Base-by-base conservation (phyloP, 2,329 filamentous ascomycete genomes). In the Ophiocordyceps camponoti-saundersi region DNA sequence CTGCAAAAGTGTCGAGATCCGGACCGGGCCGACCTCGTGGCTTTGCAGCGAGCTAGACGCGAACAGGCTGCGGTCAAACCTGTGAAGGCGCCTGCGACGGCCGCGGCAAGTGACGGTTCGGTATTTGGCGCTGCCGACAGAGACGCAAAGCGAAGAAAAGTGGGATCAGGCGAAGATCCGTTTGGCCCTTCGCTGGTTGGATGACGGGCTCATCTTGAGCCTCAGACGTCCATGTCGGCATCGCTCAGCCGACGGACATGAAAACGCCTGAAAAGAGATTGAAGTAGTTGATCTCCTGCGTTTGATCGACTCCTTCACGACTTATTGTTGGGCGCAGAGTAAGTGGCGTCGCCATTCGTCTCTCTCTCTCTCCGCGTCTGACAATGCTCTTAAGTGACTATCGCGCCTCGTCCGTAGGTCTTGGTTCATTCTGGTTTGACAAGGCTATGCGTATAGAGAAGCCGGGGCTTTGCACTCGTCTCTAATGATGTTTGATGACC, bases 1-100 rank as follows among this genome's bases (percentile, higher is more conserved):
- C 67, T 89, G n/a, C 77, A 75, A 50, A 76, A 73, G 54, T 89
- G 84, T 54, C 71, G 80, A 48, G 84, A 90, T 55, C 83, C 84
- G 0, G 80, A 85, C 53, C 77, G 84, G 48, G 77, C 74, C 42
- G 82, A 89, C 59, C 62, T 89, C 3, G 79, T 87, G 18, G 79
- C 78, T 44, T 64, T 84, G 45, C 80, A 85, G 55, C 72, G 73
- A 51, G 75, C 77, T 20, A 72, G 80, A 54, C 77, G 77, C 44
- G 74, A 79, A 54, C 66, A 71, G 49, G 64, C 63, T 1, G 63
- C 65, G 42, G 65, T 63, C 46, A 65, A 65, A 36, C 67, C 65
- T 53, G 72, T 66, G 57, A 72, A 65, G 52, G n/a, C 45, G 13
- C 22, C 36, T 18, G 26, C 16, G 6, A 56, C 60, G n/a, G 59